Evolutionary conservation across 2,329 filamentous ascomycete genomes (phyloP), one percentile per base, ranked within the genome.

Genomic region (Samsoniella hepiali): DNA sequence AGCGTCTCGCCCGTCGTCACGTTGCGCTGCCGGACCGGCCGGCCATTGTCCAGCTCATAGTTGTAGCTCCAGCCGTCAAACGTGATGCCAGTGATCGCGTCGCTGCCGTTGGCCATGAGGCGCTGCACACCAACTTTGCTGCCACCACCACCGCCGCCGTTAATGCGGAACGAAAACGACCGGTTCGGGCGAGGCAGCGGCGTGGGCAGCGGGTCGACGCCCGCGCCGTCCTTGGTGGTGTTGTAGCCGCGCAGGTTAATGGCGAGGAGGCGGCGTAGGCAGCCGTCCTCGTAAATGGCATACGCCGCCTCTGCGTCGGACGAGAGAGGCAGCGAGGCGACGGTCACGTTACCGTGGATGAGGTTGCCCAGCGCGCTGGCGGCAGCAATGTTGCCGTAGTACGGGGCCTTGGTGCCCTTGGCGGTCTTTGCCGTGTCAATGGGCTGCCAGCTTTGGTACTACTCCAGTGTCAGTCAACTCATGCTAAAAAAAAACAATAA

Each of bases 1-100:
- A 78, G 71, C 31, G 34, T 77, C 74, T 86, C 82, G 0, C 78
- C 81, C 4, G 75, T 71, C 3, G 85, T 88, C 15, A 86, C 79
- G 69, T 89, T 88, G 0, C 65, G 63, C 72, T 88, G 67, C 63
- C 78, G 70, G 40, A 86, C 82, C 2, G 85, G 83, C 70, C 71
- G 74, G 0, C 85, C 86, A 4, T 76, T 67, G 11, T 82, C 78
- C 57, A 88, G 72, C 71, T 88, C 85, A 64, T 81, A 82, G 68
- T 88, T 84, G 67, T 86, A 89, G 66, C 83, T 88, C 69, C 76
- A 79, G 1, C 85, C 86, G 71, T 88, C 84, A 75, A 81, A 88
- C 0, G 84, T 83, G 50, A 88, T 81, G 0, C 85, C 86, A 0
- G 82, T 82, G 29, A 87, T 81, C 9, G 86, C 85, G 73, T 89